Evolutionary conservation across 73 alveolate genomes (phyloP).

Genomic region (Paramecium biaurelia): DNA sequence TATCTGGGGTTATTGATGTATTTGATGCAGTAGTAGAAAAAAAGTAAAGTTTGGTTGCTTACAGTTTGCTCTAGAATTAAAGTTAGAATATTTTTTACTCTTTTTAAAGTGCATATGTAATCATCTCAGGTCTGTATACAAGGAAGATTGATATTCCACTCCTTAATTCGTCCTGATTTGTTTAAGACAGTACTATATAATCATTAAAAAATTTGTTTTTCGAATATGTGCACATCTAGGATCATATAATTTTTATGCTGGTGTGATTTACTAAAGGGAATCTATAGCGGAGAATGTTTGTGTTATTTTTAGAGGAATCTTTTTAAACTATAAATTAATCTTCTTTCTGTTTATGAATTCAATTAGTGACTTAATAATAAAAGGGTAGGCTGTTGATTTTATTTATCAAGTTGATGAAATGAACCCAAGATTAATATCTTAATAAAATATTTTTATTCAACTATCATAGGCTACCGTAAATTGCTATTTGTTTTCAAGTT

Average conservation of each 20-base stretch:
- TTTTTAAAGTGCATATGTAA: conserved; percentile 12
- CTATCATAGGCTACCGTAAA: background rate
- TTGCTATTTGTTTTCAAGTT: background rate
- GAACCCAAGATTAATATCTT: conserved; percentile 38
- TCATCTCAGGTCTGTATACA: conserved; percentile 50
- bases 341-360: conserved; percentile 29
- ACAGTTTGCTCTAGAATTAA: background rate
- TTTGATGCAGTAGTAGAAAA: background rate
- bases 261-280: background rate
- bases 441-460: conserved; percentile 10
- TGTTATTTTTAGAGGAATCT: conserved; percentile 35
- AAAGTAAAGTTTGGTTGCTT: background rate
- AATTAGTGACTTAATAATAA: background rate
- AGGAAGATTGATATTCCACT: conserved; percentile 33
- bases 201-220: conserved; percentile 40
- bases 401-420: conserved; percentile 33
- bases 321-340: conserved; percentile 19
- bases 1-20: background rate
- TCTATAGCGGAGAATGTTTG: conserved; percentile 36
- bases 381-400: conserved; percentile 42
- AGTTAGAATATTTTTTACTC: background rate
- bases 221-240: conserved; percentile 15
- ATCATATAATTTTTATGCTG: background rate
- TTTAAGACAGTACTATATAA: background rate
- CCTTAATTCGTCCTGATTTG: conserved; percentile 24